Evolutionary conservation across 2,329 filamentous ascomycete genomes (phyloP), one percentile per base, ranked within the genome.

Genomic region (Cladophialophora exuberans): DNA sequence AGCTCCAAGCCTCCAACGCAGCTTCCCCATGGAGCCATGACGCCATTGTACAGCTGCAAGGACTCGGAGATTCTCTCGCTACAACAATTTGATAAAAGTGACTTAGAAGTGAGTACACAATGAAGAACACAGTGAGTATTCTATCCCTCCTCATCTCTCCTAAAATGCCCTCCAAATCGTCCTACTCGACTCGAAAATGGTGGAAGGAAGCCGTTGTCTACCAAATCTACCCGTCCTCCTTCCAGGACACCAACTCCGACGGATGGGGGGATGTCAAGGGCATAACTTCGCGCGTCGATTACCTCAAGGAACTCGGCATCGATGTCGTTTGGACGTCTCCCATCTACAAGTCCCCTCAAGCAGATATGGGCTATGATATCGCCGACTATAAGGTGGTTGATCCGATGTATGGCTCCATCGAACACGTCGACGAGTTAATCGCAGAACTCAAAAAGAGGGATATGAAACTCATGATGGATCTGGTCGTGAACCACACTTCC

Each of bases 221-320:
- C 64, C 81, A 84, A 62, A 80, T 84, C 62, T 84, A 83, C 69
- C 82, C 82, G 1, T 76, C 81, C 0, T 82, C 79, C 0, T 84
- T 81, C 66, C 62, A 65, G 56, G 79, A 82, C 58, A 72, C 68
- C 23, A 74, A 74, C 56, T 62, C 71, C 48, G 71, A 75, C 57
- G 85, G 86, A 33, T 81, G 83, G 73, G 85, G 85, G 2, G 84
- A 88, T 63, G 78, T 88, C 28, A 79, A 78, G 1, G 85, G 85
- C 10, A 82, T 88, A 48, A 82, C 84, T 10, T 82, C 81, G 7
- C 79, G 86, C 65, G 70, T 88, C 1, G 83, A 86, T 66, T 85
- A 88, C 64, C 74, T 88, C 44, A 76, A 81, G 47, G 73, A 81
- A 2, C 74, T 88, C 0, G 86, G 85, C 1, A 74, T 83, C 1